A percentile compares a stretch with the other conserved stretches of the same genome.
Conservation (phyloP, 1,284 basidiomycete genomes). For the Marasmius sp. region DNA sequence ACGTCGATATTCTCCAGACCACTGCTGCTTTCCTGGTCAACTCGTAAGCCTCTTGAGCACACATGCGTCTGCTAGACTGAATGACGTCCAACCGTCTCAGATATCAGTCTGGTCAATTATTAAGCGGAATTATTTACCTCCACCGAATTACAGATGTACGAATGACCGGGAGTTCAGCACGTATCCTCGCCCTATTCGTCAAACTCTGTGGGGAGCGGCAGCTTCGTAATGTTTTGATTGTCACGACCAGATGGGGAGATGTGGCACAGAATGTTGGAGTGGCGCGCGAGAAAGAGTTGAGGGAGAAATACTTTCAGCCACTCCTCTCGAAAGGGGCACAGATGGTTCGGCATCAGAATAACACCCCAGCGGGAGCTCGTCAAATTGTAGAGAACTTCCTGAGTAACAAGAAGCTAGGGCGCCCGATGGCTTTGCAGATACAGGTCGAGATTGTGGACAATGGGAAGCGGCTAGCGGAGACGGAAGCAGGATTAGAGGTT, state of each 20-base stretch:
- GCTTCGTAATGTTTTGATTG: constrained; percentile 48
- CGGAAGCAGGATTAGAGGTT: constrained; percentile 32
- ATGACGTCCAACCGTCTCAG: constrained; percentile 21
- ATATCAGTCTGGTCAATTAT: constrained; percentile 38
- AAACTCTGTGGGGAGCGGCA: constrained; percentile 51
- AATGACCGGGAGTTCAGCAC: constrained; percentile 48
- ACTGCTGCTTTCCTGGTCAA: constrained; percentile 20
- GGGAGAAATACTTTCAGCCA: constrained; percentile 45
- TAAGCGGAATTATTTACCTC: constrained; percentile 56
- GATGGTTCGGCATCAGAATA: constrained; percentile 35
- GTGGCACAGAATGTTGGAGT: constrained; percentile 36
- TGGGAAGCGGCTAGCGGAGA: constrained; percentile 34
- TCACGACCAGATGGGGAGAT: constrained; percentile 53
- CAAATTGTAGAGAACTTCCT: constrained; percentile 35
- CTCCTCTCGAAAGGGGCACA: constrained; percentile 42
- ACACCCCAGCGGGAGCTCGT: constrained; percentile 32
- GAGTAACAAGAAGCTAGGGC: constrained; percentile 12
- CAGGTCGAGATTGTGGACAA: constrained; percentile 27
- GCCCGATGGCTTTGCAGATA: constrained; percentile 27
- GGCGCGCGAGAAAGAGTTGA: constrained; percentile 39
- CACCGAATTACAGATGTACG: constrained; percentile 54
- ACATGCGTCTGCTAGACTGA: too few species aligned
- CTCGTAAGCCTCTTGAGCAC: constrained; percentile 15
- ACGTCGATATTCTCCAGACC: constrained; percentile 26
- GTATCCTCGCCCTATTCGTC: constrained; percentile 51